A percentile compares a stretch with the other conserved stretches of the same genome.
These are phyloP conservation scores for Salvia rosmarinus DNA, from an alignment of 257 asterid genomes.

Conservation along the genomic window DNA sequence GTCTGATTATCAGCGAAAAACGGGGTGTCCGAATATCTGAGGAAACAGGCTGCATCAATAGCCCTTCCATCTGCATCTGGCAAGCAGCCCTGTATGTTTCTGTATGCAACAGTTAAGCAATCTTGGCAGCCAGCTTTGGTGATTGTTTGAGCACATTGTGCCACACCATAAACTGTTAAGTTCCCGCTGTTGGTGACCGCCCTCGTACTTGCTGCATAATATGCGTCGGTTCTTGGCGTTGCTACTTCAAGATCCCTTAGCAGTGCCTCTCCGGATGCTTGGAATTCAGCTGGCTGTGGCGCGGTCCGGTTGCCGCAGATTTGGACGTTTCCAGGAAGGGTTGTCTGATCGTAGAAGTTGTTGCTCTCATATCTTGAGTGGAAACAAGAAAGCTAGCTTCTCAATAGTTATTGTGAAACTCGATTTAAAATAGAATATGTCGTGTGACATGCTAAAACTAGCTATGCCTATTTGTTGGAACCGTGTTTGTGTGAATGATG, in stretches of 20 bases:
- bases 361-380: constrained; percentile 74
- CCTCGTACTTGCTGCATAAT: constrained; percentile 61
- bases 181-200: constrained; percentile 28
- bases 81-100: constrained; percentile 70
- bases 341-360: constrained; percentile 65
- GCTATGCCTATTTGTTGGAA: too few species aligned
- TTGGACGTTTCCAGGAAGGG: constrained; percentile 68
- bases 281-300: constrained; percentile 53
- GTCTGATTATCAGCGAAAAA: constrained; percentile 72
- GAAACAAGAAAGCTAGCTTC: background rate
- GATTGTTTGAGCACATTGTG: constrained; percentile 79
- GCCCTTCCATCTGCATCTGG: constrained; percentile 75
- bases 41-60: constrained; percentile 75
- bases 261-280: constrained; percentile 39
- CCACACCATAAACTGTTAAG: constrained; percentile 53
- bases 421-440: too few species aligned
- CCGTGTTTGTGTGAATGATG: too few species aligned
- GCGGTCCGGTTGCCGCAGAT: constrained; percentile 66
- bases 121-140: constrained; percentile 59
- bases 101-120: constrained; percentile 67
- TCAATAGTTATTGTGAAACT: too few species aligned
- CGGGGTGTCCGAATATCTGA: constrained; percentile 60
- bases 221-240: constrained; percentile 64
- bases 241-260: constrained; percentile 60
- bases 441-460: too few species aligned